Conservation (phyloP, 2,329 filamentous ascomycete species). For the Daldinia eschscholtzii region DNA sequence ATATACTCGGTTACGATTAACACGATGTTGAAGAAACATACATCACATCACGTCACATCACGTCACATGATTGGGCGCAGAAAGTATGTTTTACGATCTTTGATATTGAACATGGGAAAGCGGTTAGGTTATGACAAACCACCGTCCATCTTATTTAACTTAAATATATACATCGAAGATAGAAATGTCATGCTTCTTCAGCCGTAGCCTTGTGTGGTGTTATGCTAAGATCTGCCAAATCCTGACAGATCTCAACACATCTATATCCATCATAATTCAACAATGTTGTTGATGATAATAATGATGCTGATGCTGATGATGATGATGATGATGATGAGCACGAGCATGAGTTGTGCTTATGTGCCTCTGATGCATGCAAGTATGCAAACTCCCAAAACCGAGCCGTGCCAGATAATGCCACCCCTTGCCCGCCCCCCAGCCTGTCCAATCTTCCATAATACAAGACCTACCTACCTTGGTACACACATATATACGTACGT, state of each 20-base stretch:
- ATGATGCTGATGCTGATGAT: background rate
- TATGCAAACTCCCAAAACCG: slow-evolving; percentile 20
- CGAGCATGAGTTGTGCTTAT: background rate
- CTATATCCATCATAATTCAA: slow-evolving; percentile 7
- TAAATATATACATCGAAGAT: slow-evolving; percentile 1
- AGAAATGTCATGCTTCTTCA: background rate
- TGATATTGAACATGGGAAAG: background rate
- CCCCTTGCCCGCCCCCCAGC: background rate
- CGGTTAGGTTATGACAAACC: background rate
- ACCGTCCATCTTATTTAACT: background rate
- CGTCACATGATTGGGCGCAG: background rate
- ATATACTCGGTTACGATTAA: slow-evolving; percentile 16
- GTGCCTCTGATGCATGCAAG: slow-evolving; percentile 3
- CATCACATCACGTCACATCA: background rate
- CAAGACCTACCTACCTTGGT: background rate
- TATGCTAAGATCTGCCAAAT: background rate
- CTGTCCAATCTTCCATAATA: background rate
- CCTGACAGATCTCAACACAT: background rate
- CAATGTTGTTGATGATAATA: background rate
- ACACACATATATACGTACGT: background rate
- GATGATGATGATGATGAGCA: background rate
- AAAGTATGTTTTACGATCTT: background rate
- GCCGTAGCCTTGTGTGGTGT: background rate
- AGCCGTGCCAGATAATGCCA: slow-evolving; percentile 19
- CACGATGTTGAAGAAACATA: background rate